Conservation (phyloP, 1,284 basidiomycete genomes). For the Cutaneotrichosporon sp. region DNA sequence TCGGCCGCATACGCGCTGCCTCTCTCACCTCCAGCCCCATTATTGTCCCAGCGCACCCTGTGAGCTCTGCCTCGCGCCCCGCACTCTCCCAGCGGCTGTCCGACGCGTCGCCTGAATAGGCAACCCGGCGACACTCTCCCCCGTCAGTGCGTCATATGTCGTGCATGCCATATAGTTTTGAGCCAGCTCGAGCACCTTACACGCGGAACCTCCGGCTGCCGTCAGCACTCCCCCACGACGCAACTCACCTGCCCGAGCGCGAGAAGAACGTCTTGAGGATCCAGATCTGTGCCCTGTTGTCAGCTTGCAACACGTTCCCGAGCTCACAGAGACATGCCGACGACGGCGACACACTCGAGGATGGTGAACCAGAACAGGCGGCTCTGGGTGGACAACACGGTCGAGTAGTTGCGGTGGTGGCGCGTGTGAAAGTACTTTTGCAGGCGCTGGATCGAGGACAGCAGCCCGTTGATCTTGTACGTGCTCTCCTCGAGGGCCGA, state of each 20-base stretch:
- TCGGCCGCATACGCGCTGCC: no score
- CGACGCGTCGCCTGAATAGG: not conserved
- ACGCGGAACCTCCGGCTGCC: conserved; percentile 17
- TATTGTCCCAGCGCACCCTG: no score
- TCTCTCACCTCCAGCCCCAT: no score
- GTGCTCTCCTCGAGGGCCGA: conserved; percentile 89
- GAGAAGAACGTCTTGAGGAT: conserved; percentile 92
- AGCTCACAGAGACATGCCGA: conserved; percentile 67
- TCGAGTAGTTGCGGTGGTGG: conserved; percentile 46
- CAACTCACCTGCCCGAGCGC: conserved; percentile 61
- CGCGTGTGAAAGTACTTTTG: conserved; percentile 70
- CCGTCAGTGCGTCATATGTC: not conserved
- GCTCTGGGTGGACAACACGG: conserved; percentile 42
- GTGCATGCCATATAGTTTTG: not conserved
- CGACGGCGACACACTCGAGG: conserved; percentile 71
- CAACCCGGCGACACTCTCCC: no score
- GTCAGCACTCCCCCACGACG: not conserved
- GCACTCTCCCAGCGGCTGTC: no score
- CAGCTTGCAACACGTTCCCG: not conserved
- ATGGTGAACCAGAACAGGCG: conserved; percentile 86
- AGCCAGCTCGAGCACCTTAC: conserved; percentile 23
- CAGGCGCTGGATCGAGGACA: conserved; percentile 81
- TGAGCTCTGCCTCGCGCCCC: no score
- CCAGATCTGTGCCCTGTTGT: conserved; percentile 75
- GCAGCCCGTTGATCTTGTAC: conserved; percentile 79